Base-by-base conservation (phyloP, 2,329 filamentous ascomycete species). In the Fusarium sp. region DNA sequence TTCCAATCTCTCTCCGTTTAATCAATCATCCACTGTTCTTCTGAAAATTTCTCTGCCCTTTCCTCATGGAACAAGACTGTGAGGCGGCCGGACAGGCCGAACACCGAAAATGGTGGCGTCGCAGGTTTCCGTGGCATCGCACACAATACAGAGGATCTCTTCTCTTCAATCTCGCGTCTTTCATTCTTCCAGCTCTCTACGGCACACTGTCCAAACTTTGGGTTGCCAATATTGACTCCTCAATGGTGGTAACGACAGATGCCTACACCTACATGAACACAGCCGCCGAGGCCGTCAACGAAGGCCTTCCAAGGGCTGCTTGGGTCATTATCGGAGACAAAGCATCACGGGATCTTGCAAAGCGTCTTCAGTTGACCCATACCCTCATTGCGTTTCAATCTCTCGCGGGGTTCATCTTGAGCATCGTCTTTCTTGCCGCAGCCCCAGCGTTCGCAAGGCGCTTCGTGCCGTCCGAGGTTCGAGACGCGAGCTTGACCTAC, bases 271-370 rank as follows among this genome's bases (percentile, higher is more conserved):
- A 94, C 79, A 93, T 94, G 68, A 86, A 88, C 22, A 87, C 90
- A 1, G 85, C 93, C 0, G 89, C 88, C 2, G 90, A 94, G 78
- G 91, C 93, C 0, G 80, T 94, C 18, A 94, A 94, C 72, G 92
- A 94, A 79, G 92, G 92, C 1, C 87, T 94, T 0, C 92, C 92
- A 0, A 86, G 92, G 24, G 90, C 91, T 0, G 87, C 91, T 0
- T 94, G 90, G 89, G 84, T 91, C 7, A 87, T 93, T 66, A 93
- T 94, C 66, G 92, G 91, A 9, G 91, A 94, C 80, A 87, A 86
- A 31, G 81, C 88, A 0, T 89, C 87, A 1, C 86, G 91, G 2
- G 83, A 84, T 0, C 79, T 87, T 0, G 67, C 81, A 0, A 84
- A 88, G 16, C 86, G 92, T 0, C 81, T 93, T 2, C 82, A 85